These are phyloP conservation scores for Comarum palustre DNA, from an alignment of 306 rosid species.

Conservation along the genomic window DNA sequence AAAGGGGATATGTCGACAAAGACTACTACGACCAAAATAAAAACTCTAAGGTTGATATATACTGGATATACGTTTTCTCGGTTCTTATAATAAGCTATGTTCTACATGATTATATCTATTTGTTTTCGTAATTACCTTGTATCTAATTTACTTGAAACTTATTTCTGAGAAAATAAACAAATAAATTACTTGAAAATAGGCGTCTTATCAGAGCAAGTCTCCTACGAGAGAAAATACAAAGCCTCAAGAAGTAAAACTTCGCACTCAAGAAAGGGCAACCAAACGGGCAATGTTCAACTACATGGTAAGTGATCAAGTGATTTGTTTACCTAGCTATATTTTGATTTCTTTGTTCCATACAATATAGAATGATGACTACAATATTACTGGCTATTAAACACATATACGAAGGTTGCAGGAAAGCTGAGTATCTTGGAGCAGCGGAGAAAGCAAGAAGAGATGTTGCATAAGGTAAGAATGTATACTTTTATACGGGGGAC, in stretches of 20 bases:
- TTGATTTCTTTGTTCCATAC: neutral
- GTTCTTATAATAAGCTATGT: no score
- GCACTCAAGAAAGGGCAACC: conserved; percentile 76
- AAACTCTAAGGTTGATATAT: neutral
- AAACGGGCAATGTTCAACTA: conserved; percentile 90
- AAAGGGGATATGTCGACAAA: neutral
- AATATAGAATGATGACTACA: neutral
- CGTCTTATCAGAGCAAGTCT: conserved; percentile 21
- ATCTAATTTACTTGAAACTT: neutral
- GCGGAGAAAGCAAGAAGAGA: conserved; percentile 64
- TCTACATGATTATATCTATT: no score
- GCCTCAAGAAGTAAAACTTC: conserved; percentile 79
- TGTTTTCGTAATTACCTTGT: no score
- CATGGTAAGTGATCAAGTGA: conserved; percentile 40
- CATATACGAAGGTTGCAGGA: conserved; percentile 55
- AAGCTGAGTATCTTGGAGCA: conserved; percentile 61
- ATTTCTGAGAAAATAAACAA: no score
- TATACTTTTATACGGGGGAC: no score
- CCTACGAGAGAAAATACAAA: conserved; percentile 62
- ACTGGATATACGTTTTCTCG: neutral
- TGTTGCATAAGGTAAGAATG: conserved; percentile 75
- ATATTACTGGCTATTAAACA: neutral
- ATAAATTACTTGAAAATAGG: neutral
- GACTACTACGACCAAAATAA: no score
- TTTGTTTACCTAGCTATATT: neutral